A percentile compares a stretch with the other conserved stretches of the same genome.
phyloP scores from a whole-genome alignment of 805 yeast species.

The Candida vartiovaarae region DNA sequence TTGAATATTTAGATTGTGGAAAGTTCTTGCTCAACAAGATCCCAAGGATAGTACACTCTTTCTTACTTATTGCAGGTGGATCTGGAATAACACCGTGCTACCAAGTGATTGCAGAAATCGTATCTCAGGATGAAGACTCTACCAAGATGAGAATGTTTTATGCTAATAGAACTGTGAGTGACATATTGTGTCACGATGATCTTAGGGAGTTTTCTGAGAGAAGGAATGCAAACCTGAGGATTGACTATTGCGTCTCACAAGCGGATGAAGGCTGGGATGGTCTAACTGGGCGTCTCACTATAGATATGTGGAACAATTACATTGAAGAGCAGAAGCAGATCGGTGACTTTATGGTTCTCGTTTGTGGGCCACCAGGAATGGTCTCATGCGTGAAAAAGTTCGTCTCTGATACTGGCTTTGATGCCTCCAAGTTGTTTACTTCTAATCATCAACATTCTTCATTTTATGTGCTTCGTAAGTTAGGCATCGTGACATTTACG shows the following conservation, averaged over 20 bases:
- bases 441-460: slow-evolving; percentile 3
- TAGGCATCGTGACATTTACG: not conserved
- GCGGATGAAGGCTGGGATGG: slow-evolving; percentile 49
- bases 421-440: slow-evolving; percentile 16
- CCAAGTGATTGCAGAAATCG: slow-evolving; percentile 62
- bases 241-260: slow-evolving; percentile 48
- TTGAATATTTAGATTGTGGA: slow-evolving; percentile 41
- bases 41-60: slow-evolving; percentile 13
- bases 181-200: slow-evolving; percentile 60
- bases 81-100: slow-evolving; percentile 84
- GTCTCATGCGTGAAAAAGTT: slow-evolving; percentile 41
- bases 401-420: slow-evolving; percentile 47
- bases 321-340: slow-evolving; percentile 39
- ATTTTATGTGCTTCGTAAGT: not conserved
- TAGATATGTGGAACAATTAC: slow-evolving; percentile 42
- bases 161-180: slow-evolving; percentile 67
- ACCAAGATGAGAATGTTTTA: slow-evolving; percentile 54
- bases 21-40: slow-evolving; percentile 47
- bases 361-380: slow-evolving; percentile 72
- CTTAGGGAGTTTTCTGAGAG: slow-evolving; percentile 53
- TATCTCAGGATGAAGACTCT: slow-evolving; percentile 55
- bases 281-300: slow-evolving; percentile 46
- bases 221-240: slow-evolving; percentile 47
- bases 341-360: slow-evolving; percentile 47
- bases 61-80: slow-evolving; percentile 68